Evolutionary conservation across 2,329 filamentous ascomycete species (phyloP).

Genomic region (Cladophialophora exuberans): DNA sequence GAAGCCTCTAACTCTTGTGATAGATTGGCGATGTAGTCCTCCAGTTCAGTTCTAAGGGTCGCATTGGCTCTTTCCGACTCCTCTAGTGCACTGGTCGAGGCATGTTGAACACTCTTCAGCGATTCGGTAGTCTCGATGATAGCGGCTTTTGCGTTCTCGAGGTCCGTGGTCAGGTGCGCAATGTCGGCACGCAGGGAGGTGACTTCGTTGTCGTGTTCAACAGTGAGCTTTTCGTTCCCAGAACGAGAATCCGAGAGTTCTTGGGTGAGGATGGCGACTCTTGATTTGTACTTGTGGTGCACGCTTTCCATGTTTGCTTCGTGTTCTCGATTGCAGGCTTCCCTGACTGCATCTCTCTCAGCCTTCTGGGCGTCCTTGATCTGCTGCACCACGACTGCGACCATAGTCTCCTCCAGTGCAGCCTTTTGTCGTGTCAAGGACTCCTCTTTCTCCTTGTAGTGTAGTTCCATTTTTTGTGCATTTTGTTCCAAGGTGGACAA

Average conservation of each 20-base stretch:
- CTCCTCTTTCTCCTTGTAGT: constrained; percentile 29
- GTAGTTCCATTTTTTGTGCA: constrained; percentile 37
- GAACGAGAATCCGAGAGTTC: constrained; percentile 25
- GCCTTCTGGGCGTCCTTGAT: constrained; percentile 28
- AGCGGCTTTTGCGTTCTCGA: constrained; percentile 26
- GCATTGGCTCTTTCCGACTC: constrained; percentile 24
- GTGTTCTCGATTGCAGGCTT: constrained; percentile 22
- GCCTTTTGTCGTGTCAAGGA: constrained; percentile 23
- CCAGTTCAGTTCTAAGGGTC: constrained; percentile 57
- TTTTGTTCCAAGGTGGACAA: constrained; percentile 26
- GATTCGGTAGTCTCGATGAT: constrained; percentile 26
- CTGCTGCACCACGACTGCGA: constrained; percentile 27
- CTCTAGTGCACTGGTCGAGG: constrained; percentile 22
- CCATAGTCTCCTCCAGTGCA: constrained; percentile 30
- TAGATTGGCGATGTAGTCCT: constrained; percentile 70
- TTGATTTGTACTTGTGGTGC: constrained; percentile 30
- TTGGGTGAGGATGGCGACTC: constrained; percentile 28
- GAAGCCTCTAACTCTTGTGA: constrained; percentile 68
- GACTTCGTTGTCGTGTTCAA: constrained; percentile 22
- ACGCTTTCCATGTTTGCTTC: constrained; percentile 18
- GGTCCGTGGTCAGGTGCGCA: constrained; percentile 20
- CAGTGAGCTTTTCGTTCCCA: constrained; percentile 21
- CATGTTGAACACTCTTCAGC: constrained; percentile 22
- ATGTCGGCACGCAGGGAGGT: constrained; percentile 18
- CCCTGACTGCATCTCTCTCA: constrained; percentile 24